phyloP scores from a whole-genome alignment of 805 yeast species.

The Helenozyma baotianmanensis region DNA sequence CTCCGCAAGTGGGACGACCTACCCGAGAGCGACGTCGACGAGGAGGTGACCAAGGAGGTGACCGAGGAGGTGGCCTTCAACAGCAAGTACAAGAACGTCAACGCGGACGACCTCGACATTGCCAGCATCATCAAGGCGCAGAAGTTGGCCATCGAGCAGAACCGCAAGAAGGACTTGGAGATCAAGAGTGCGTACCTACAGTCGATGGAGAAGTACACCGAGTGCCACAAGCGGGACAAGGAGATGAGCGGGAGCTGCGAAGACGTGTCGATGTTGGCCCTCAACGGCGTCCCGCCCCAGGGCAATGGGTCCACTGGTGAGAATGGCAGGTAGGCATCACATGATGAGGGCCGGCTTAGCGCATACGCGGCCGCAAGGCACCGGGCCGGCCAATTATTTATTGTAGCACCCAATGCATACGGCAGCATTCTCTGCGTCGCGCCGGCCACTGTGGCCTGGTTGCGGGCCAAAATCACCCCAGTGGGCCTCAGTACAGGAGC shows the following conservation, averaged over 20 bases:
- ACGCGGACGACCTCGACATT: constrained; percentile 37
- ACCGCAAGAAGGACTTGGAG: constrained; percentile 39
- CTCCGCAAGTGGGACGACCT: constrained; percentile 70
- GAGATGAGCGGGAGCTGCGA: constrained; percentile 27
- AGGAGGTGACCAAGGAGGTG: constrained; percentile 33
- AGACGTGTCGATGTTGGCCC: constrained; percentile 6
- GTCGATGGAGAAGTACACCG: constrained; percentile 15
- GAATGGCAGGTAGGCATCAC: too few species aligned
- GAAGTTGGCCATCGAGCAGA: constrained; percentile 30
- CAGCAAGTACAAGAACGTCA: constrained; percentile 26
- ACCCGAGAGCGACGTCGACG: constrained; percentile 37
- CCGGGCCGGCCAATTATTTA: too few species aligned
- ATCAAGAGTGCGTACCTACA: constrained; percentile 37
- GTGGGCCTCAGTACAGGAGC: neutral
- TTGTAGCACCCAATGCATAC: too few species aligned
- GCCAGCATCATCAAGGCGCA: constrained; percentile 35
- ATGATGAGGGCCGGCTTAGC: constrained; percentile 1
- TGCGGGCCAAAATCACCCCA: too few species aligned
- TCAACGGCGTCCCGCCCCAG: neutral
- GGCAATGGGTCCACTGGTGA: too few species aligned
- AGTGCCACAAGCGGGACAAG: constrained; percentile 9
- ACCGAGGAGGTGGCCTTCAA: constrained; percentile 36
- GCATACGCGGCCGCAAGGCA: neutral
- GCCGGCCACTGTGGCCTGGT: too few species aligned
- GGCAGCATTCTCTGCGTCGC: too few species aligned